phyloP scores from a whole-genome alignment of 345 rosid species.

The Anastatica hierochuntica region DNA sequence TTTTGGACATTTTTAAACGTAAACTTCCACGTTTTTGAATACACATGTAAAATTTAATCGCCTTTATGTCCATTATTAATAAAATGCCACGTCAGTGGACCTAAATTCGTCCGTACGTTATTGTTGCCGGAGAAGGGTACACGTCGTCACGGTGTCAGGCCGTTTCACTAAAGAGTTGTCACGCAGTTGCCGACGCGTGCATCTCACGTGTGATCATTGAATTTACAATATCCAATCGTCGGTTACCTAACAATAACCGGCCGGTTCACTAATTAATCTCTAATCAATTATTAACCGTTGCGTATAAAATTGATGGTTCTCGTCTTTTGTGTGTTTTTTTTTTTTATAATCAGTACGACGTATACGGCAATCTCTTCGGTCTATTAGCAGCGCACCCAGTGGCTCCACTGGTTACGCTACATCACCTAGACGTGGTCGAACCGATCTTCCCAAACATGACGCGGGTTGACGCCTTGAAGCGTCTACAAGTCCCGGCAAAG shows the following conservation, averaged over 20 bases:
- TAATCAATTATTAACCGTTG: neutral
- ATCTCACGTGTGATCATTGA: slow-evolving; percentile 4
- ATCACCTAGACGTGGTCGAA: slow-evolving; percentile 88
- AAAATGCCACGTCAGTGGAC: slow-evolving; percentile 21
- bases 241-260: slow-evolving; percentile 15
- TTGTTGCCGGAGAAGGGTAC: slow-evolving; percentile 12
- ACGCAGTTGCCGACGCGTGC: slow-evolving; percentile 11
- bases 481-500: slow-evolving; percentile 49
- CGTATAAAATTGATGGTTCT: neutral
- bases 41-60: neutral
- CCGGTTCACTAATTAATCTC: slow-evolving; percentile 6
- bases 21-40: neutral
- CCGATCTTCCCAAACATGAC: slow-evolving; percentile 84
- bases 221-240: neutral
- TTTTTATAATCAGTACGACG: slow-evolving; percentile 67
- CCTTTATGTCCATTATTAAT: neutral
- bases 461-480: slow-evolving; percentile 60
- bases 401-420: slow-evolving; percentile 74
- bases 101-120: slow-evolving; percentile 2
- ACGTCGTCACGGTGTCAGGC: slow-evolving; percentile 19
- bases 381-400: slow-evolving; percentile 92
- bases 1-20: no score
- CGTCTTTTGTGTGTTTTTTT: neutral
- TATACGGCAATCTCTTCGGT: slow-evolving; percentile 87
- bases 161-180: slow-evolving; percentile 7